These are phyloP conservation scores for Dryas alaskensis DNA, from an alignment of 306 rosid species.

Conservation along the genomic window DNA sequence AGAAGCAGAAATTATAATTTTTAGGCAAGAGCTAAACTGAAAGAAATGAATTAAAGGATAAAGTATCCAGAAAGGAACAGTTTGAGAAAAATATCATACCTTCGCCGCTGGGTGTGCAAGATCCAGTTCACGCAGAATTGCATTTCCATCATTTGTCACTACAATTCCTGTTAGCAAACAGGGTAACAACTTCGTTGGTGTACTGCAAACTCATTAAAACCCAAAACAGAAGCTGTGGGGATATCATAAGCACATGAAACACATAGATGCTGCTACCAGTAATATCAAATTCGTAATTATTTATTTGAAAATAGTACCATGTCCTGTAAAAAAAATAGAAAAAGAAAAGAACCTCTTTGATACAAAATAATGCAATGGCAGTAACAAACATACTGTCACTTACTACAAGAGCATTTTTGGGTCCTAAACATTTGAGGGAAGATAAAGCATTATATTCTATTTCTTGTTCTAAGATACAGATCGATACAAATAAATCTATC, in stretches of 20 bases:
- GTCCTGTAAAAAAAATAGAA: background rate
- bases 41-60: background rate
- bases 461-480: background rate
- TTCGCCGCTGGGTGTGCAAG: slow-evolving; percentile 98
- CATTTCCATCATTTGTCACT: slow-evolving; percentile 97
- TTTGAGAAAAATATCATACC: slow-evolving; percentile 41
- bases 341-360: background rate
- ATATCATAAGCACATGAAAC: background rate
- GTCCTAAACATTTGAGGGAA: background rate
- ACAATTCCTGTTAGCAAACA: slow-evolving; percentile 65
- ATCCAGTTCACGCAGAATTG: slow-evolving; percentile 91
- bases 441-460: background rate
- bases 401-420: background rate
- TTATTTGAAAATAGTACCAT: background rate
- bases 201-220: background rate
- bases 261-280: background rate
- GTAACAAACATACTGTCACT: background rate
- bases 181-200: slow-evolving; percentile 4
- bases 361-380: background rate
- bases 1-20: background rate
- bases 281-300: background rate
- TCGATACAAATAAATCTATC: background rate
- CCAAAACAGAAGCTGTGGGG: background rate
- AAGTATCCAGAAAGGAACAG: background rate
- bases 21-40: too few relatives aligned